Conservation (phyloP, 2,329 filamentous ascomycete genomes). For the Metarhizium brunneum region DNA sequence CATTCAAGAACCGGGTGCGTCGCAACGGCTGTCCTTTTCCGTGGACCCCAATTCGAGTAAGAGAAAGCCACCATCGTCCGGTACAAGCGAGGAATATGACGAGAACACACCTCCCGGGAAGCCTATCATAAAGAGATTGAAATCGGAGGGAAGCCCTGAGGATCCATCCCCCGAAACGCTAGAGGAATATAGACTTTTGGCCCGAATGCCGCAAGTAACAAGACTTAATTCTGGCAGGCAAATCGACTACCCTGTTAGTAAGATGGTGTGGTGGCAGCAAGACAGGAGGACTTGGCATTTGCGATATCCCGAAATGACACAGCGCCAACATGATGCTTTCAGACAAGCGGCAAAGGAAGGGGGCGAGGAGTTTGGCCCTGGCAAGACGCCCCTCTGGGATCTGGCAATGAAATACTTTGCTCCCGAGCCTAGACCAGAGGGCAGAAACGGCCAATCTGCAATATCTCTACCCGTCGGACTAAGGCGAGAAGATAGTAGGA, state of each 20-base stretch:
- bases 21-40: slow-evolving; percentile 16
- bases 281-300: slow-evolving; percentile 50
- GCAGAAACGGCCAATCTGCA: not conserved
- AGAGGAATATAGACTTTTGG: slow-evolving; percentile 37
- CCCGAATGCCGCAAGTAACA: slow-evolving; percentile 38
- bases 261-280: slow-evolving; percentile 48
- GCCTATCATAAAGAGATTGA: slow-evolving; percentile 46
- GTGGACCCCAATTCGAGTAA: slow-evolving; percentile 42
- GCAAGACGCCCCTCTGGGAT: slow-evolving; percentile 42
- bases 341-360: slow-evolving; percentile 38
- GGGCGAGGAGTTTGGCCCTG: slow-evolving; percentile 44
- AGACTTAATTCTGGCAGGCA: slow-evolving; percentile 43
- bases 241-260: slow-evolving; percentile 47
- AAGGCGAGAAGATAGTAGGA: slow-evolving; percentile 13
- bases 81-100: slow-evolving; percentile 44
- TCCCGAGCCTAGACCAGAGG: slow-evolving; percentile 23
- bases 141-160: slow-evolving; percentile 37
- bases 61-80: slow-evolving; percentile 38
- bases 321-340: slow-evolving; percentile 48
- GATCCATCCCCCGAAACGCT: slow-evolving; percentile 23
- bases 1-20: slow-evolving; percentile 9
- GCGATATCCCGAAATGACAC: slow-evolving; percentile 54
- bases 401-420: slow-evolving; percentile 52
- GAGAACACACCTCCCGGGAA: slow-evolving; percentile 26
- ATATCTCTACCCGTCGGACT: slow-evolving; percentile 9